These are phyloP conservation scores for Scorias spongiosa DNA, from an alignment of 2,329 filamentous ascomycete genomes.

Conservation along the genomic window DNA sequence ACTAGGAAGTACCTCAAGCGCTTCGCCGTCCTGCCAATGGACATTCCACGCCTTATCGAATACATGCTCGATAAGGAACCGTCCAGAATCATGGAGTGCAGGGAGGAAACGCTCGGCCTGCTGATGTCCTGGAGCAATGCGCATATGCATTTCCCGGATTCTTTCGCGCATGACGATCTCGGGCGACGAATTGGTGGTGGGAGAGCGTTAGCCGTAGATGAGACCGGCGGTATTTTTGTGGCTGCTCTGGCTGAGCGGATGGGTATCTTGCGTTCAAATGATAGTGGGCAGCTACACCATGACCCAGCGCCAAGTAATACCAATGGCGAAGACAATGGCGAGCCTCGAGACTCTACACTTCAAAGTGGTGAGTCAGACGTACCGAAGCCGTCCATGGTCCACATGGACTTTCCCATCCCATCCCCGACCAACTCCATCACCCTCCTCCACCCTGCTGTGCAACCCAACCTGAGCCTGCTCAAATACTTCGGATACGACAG, in stretches of 20 bases:
- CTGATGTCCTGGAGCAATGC: constrained; percentile 83
- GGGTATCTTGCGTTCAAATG: constrained; percentile 45
- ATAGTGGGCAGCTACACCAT: background rate
- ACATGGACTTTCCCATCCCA: constrained; percentile 43
- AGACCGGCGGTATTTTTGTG: constrained; percentile 68
- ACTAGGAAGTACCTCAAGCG: constrained; percentile 82
- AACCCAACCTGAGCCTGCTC: constrained; percentile 74
- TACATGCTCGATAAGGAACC: constrained; percentile 72
- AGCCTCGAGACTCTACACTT: constrained; percentile 2
- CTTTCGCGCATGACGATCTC: constrained; percentile 19
- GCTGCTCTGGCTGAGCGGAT: constrained; percentile 79
- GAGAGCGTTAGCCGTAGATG: constrained; percentile 72
- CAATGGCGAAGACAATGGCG: background rate
- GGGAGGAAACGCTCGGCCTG: constrained; percentile 69
- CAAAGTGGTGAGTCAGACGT: constrained; percentile 1
- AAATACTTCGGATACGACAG: constrained; percentile 83
- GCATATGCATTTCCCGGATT: constrained; percentile 41
- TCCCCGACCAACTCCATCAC: constrained; percentile 63
- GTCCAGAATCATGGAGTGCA: constrained; percentile 66
- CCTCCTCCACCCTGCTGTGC: constrained; percentile 63
- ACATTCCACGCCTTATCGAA: constrained; percentile 59
- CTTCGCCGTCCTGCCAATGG: constrained; percentile 73
- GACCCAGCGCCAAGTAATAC: constrained; percentile 3
- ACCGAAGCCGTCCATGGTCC: constrained; percentile 20
- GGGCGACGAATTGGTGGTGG: constrained; percentile 30